Evolutionary conservation across 2,329 filamentous ascomycete species (phyloP).

Genomic region (Onygenales sp.): DNA sequence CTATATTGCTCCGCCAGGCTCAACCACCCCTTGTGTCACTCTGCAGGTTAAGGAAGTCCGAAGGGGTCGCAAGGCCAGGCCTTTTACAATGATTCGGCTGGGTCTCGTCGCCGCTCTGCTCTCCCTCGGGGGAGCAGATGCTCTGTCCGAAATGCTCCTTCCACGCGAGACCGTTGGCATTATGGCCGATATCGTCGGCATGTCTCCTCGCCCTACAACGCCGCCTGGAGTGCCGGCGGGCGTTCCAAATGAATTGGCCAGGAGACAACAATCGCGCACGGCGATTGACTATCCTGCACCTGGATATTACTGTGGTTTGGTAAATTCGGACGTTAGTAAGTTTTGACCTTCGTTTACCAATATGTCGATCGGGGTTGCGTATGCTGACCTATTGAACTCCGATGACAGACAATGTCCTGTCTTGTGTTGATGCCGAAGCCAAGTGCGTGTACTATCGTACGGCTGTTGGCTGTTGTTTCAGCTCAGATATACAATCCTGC

Average conservation of each 20-base stretch:
- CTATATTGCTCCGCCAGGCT: too few species aligned
- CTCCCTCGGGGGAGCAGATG: slow-evolving; percentile 10
- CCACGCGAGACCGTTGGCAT: slow-evolving; percentile 10
- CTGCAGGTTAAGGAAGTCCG: too few species aligned
- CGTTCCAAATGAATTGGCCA: slow-evolving; percentile 9
- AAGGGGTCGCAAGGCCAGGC: not conserved
- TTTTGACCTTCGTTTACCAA: not conserved
- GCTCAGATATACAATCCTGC: slow-evolving; percentile 8
- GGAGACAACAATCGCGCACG: not conserved
- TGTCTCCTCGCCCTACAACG: slow-evolving; percentile 10
- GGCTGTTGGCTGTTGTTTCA: slow-evolving; percentile 12
- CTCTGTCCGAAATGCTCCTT: slow-evolving; percentile 4
- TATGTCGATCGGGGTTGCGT: not conserved
- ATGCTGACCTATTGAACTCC: slow-evolving; percentile 8
- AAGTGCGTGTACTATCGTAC: slow-evolving; percentile 11
- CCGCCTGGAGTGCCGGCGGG: slow-evolving; percentile 9
- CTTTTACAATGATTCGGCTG: slow-evolving; percentile 6
- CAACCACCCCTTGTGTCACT: too few species aligned
- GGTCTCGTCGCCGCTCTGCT: slow-evolving; percentile 8
- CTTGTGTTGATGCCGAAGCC: slow-evolving; percentile 11
- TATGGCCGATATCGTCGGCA: slow-evolving; percentile 9
- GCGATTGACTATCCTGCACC: slow-evolving; percentile 10
- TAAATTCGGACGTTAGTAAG: slow-evolving; percentile 11
- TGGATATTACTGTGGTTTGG: slow-evolving; percentile 13
- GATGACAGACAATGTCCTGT: slow-evolving; percentile 9